Base-by-base conservation (phyloP, 1,284 basidiomycete genomes). In the Ceratobasidium sp. region DNA sequence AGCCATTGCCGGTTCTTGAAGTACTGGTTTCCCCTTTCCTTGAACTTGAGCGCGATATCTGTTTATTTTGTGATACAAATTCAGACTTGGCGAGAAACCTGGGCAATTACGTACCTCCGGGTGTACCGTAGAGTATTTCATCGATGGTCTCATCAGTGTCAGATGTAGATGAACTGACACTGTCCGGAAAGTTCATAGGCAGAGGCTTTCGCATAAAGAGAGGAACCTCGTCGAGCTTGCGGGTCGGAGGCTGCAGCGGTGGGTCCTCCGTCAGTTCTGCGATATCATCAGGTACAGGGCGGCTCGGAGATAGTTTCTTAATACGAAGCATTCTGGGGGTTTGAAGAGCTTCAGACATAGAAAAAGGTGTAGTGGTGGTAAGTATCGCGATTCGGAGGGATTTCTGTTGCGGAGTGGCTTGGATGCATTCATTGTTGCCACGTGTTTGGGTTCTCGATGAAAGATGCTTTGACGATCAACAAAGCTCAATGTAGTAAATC, bases 1-100 rank as follows among this genome's bases (percentile, higher is more conserved):
- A 81, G 77, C 77, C 82, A 87, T 35, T 84, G 81, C 73, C 83
- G 83, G 35, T 81, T 81, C 21, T 80, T 78, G 77, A 86, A 86
- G 58, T 86, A 83, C 73, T 85, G 85, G 79, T 87, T 87, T 2
- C 85, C 87, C 75, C 87, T 85, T 61, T 82, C 78, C 76, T 87
- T 86, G 79, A 87, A 86, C 74, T 84, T 85, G 32, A 79, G 72
- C 0, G 86, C 86, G 47, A 85, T 81, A 75, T 87, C 86, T 85
- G 76, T 13, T 50, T n/a, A 76, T 18, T 59, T 28, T 16, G 16
- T n/a, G n/a, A 21, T 41, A 7, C 21, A 26, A 14, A 2, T 23
- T 23, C 4, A 1, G 41, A 14, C 35, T 1, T 46, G 18, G 7
- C 8, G 18, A 32, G 41, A 62, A 44, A 30, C 43, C 9, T 18